Percentiles rank a stretch among this genome's conserved stretches.
Evolutionary conservation across 2,329 filamentous ascomycete species (phyloP).

Genomic region (Colletotrichum cordylinicola): DNA sequence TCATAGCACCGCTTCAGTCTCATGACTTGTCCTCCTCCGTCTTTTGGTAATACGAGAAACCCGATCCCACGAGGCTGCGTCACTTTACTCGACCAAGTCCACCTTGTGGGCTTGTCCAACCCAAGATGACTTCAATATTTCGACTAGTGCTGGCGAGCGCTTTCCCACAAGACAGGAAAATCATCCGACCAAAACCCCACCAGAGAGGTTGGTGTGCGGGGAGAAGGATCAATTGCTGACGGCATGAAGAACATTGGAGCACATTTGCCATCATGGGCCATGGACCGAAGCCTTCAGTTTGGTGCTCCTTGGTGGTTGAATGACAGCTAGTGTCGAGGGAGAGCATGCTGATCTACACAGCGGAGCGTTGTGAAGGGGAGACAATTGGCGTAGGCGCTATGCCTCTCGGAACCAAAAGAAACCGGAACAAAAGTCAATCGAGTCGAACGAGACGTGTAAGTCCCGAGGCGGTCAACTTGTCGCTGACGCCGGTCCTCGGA

Average conservation of each 20-base stretch:
- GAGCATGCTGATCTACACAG: background rate
- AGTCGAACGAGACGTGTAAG: background rate
- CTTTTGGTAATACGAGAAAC: conserved; percentile 10
- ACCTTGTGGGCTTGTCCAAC: background rate
- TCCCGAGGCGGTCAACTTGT: background rate
- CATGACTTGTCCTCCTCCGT: conserved; percentile 2
- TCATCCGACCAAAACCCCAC: background rate
- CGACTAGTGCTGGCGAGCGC: background rate
- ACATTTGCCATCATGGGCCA: background rate
- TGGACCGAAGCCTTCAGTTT: background rate
- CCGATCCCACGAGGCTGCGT: background rate
- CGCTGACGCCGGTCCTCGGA: background rate
- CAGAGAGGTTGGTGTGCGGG: background rate
- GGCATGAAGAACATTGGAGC: background rate
- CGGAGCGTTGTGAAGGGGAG: background rate
- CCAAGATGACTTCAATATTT: background rate
- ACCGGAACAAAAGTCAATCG: background rate
- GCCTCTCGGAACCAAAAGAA: background rate
- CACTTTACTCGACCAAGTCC: background rate
- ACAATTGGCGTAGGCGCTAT: background rate
- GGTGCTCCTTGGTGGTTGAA: background rate
- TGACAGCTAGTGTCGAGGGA: background rate
- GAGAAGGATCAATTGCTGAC: conserved; percentile 13
- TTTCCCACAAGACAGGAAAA: background rate
- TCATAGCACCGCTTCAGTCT: conserved; percentile 9